These are phyloP conservation scores for Wickerhamiella spandovensis DNA, from an alignment of 805 yeast species.

Conservation along the genomic window DNA sequence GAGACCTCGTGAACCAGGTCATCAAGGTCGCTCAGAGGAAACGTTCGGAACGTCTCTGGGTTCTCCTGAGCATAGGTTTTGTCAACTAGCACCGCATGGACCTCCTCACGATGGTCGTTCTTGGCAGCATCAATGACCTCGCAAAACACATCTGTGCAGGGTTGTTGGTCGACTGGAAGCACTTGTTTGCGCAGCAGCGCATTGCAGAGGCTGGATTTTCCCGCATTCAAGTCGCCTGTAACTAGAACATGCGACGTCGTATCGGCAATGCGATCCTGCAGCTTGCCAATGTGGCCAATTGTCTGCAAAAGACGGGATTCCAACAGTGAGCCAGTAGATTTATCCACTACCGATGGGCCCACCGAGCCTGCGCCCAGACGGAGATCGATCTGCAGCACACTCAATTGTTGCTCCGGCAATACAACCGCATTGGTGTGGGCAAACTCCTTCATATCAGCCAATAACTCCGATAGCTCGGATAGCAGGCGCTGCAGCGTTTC, in stretches of 20 bases:
- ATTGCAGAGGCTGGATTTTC: constrained; percentile 91
- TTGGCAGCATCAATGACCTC: constrained; percentile 79
- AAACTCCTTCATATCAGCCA: constrained; percentile 20
- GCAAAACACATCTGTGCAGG: constrained; percentile 92
- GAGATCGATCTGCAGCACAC: constrained; percentile 49
- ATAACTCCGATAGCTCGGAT: constrained; percentile 17
- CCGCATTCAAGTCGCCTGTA: constrained; percentile 94
- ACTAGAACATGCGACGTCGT: constrained; percentile 87
- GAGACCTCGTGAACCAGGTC: constrained; percentile 65
- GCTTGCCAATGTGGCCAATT: constrained; percentile 49
- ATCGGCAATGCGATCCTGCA: constrained; percentile 77
- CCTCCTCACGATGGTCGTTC: constrained; percentile 70
- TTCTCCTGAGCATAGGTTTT: constrained; percentile 38
- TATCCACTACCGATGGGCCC: constrained; percentile 47
- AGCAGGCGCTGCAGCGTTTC: constrained; percentile 42
- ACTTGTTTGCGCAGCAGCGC: constrained; percentile 65
- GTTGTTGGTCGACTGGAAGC: constrained; percentile 94
- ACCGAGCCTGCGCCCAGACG: constrained; percentile 36
- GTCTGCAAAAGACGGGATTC: constrained; percentile 55
- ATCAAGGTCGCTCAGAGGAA: constrained; percentile 42
- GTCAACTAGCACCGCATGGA: constrained; percentile 64
- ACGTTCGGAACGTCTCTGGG: constrained; percentile 50
- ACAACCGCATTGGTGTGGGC: constrained; percentile 2
- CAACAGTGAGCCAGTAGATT: constrained; percentile 54
- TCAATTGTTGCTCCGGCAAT: constrained; percentile 27